These are phyloP conservation scores for Polysphondylium violaceum DNA, from an alignment of 78 protist genomes.

Conservation along the genomic window DNA sequence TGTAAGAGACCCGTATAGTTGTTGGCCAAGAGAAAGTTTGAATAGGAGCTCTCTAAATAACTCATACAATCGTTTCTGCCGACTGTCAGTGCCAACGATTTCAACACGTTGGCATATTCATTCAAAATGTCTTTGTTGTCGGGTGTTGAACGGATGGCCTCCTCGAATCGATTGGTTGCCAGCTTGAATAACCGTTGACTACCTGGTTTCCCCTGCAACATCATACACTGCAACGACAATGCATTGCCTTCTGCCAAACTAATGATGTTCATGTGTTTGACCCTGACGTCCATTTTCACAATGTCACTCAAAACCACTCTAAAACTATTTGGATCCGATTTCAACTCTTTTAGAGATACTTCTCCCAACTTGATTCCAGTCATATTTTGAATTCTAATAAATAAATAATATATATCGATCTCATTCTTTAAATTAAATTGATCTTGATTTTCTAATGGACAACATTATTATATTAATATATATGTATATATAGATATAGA, in stretches of 20 bases:
- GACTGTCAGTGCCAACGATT: slow-evolving; percentile 67
- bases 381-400: slow-evolving; percentile 69
- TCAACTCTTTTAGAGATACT: slow-evolving; percentile 56
- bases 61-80: slow-evolving; percentile 32
- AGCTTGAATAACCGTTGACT: slow-evolving; percentile 65
- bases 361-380: slow-evolving; percentile 82
- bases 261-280: slow-evolving; percentile 81
- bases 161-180: slow-evolving; percentile 80
- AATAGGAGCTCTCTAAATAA: slow-evolving; percentile 43
- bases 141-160: slow-evolving; percentile 83
- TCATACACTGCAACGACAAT: slow-evolving; percentile 74
- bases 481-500: neutral
- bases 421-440: slow-evolving; percentile 31
- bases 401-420: slow-evolving; percentile 50
- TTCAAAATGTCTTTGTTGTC: slow-evolving; percentile 77
- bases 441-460: slow-evolving; percentile 21
- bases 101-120: slow-evolving; percentile 77
- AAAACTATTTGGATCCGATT: slow-evolving; percentile 53
- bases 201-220: slow-evolving; percentile 58
- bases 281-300: slow-evolving; percentile 52
- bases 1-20: slow-evolving; percentile 14
- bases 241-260: slow-evolving; percentile 86
- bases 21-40: slow-evolving; percentile 58
- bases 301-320: slow-evolving; percentile 78
- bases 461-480: neutral